Percentiles rank a stretch among this genome's conserved stretches.
Evolutionary conservation across 73 alveolate species (phyloP).

Genomic region (Paramecium primaurelia): DNA sequence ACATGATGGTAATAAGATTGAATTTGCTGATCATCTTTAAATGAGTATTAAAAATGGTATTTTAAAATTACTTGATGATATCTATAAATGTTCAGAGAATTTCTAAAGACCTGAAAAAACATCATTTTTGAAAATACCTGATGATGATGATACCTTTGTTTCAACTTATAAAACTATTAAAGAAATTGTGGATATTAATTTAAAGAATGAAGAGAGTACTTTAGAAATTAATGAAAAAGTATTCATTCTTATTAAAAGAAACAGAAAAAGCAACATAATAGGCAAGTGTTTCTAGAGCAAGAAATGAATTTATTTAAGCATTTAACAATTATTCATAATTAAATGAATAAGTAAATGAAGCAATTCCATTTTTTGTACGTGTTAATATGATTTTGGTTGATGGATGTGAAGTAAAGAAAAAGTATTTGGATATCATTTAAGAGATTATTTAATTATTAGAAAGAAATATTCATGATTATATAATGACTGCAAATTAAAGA

Average conservation of each 20-base stretch:
- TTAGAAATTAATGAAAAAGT: constrained; percentile 77
- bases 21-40: constrained; percentile 71
- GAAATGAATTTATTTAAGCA: constrained; percentile 72
- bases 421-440: constrained; percentile 70
- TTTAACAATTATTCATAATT: constrained; percentile 68
- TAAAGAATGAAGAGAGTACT: constrained; percentile 73
- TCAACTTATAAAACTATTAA: constrained; percentile 70
- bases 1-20: constrained; percentile 73
- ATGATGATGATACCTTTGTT: constrained; percentile 82
- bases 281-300: constrained; percentile 58
- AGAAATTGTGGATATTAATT: constrained; percentile 73
- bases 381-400: constrained; percentile 86
- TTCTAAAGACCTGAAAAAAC: constrained; percentile 88
- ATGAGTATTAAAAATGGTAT: constrained; percentile 68
- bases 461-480: constrained; percentile 64
- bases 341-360: constrained; percentile 69
- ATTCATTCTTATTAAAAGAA: constrained; percentile 77
- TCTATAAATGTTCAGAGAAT: constrained; percentile 72
- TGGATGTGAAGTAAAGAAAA: constrained; percentile 78
- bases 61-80: constrained; percentile 69
- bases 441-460: constrained; percentile 68
- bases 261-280: constrained; percentile 74
- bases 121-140: constrained; percentile 82
- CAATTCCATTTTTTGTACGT: constrained; percentile 79
- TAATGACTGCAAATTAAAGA: constrained; percentile 57